Base-by-base conservation (phyloP, 352 stramenopile genomes). In the Phytophthora uliginosa region DNA sequence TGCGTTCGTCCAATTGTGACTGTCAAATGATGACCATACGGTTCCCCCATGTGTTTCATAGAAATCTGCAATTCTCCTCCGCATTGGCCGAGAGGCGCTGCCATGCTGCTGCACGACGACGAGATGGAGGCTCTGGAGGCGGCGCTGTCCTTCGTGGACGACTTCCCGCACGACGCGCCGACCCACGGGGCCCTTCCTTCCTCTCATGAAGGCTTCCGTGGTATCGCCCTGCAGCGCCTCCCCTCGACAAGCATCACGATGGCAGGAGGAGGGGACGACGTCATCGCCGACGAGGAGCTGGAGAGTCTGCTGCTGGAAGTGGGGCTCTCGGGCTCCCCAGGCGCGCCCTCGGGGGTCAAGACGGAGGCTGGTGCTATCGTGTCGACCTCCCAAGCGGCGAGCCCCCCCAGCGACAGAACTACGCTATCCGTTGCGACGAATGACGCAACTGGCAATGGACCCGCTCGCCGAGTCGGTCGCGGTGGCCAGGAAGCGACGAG, bases 81-180 rank as follows among this genome's bases (percentile, higher is more conserved):
- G 9, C 34, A 40, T 40, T 40, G 20, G 28, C 18, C 50, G 50
- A 18, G 50, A 56, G 50, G 31, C 53, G 53, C 28, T 15, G 53
- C 53, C 7, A 77, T 79, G 73, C 65, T 78, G 45, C 63, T 81
- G 36, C 69, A 67, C 42, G 78, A 80, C 59, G 78, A 82, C 59
- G 78, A 82, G 56, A 69, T 72, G 65, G 61, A 74, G 59, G 77
- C 74, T n/a, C 62, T 85, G 18, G 78, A 78, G 66, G 78, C 74
- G 40, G 74, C 78, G 64, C 72, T 85, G 20, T 76, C 65, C 55
- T 81, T 81, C 48, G 61, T 82, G 12, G 74, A 82, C 40, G 63
- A 63, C 50, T 81, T 77, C 28, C 33, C 68, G 2, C 68, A 77
- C 58, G 61, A 67, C 26, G 45, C 63, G 2, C 18, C 58, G 17